A percentile compares a stretch with the other conserved stretches of the same genome.
These are phyloP conservation scores for Plantago coronopus DNA, from an alignment of 305 asterid species.

Conservation along the genomic window DNA sequence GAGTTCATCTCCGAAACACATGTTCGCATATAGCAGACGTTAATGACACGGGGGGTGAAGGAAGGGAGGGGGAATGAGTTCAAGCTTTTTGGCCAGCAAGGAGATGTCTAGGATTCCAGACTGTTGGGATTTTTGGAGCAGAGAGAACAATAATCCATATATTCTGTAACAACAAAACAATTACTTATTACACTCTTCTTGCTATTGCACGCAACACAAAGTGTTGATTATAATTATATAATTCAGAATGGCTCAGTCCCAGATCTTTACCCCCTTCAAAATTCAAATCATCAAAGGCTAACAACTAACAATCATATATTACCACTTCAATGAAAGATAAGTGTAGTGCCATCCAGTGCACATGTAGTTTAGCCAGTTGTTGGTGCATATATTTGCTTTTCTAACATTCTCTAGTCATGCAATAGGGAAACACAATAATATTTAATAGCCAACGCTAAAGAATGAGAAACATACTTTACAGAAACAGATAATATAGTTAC, in stretches of 20 bases:
- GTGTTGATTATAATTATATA: too few species aligned
- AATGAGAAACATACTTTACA: too few species aligned
- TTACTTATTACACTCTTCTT: slow-evolving; percentile 5
- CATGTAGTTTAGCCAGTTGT: too few species aligned
- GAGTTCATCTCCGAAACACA: not conserved
- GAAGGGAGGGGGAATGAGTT: not conserved
- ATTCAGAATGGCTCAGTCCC: too few species aligned
- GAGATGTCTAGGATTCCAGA: slow-evolving; percentile 11
- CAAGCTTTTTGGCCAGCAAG: slow-evolving; percentile 10
- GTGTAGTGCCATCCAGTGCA: too few species aligned
- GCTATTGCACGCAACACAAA: not conserved
- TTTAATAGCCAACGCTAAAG: too few species aligned
- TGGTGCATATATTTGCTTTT: too few species aligned
- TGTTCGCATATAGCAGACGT: not conserved
- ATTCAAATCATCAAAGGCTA: not conserved
- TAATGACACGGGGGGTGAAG: too few species aligned
- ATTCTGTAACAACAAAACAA: not conserved
- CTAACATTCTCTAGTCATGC: too few species aligned
- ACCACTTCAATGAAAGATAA: not conserved
- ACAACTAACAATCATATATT: not conserved
- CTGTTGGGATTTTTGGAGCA: not conserved
- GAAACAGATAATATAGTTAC: too few species aligned
- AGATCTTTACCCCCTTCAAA: not conserved
- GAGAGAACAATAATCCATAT: slow-evolving; percentile 3
- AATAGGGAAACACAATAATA: too few species aligned